Evolutionary conservation across 202 grass and related monocot genomes (phyloP), one percentile per base, ranked within the genome.

Genomic region (Zizania palustris): DNA sequence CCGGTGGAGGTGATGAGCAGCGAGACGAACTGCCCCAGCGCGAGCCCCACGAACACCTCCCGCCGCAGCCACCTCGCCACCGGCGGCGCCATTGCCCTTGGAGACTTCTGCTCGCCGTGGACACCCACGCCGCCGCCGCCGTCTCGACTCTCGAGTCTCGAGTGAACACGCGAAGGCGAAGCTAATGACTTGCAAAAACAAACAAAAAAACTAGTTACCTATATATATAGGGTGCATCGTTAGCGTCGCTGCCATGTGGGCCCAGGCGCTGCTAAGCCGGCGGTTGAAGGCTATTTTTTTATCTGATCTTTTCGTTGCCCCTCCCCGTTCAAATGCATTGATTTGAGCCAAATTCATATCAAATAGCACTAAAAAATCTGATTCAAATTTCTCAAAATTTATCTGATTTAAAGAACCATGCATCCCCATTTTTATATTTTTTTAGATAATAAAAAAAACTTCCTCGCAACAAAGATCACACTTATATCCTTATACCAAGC

Each of bases 1-100:
- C 92, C 84, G 35, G 92, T 96, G 65, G 92, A 89, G 80, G 92
- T 96, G 78, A 96, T 89, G 68, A 96, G 84, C 36, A 96, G 81
- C 34, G 92, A 96, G 34, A 87, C 92, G 57, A 96, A 83, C 74
- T 96, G 92, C 4, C 92, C 92, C 28, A 96, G 65, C 34, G 77
- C 79, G 16, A 92, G 80, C 16, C 86, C 86, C 28, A 89, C 74
- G 3, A 96, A 60, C 84, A 92, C 80, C 78, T 88, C 76, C 54
- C 66, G 82, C 37, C 86, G 56, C 63, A 78, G 82, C 83, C 87
- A 84, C 73, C 80, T 76, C 75, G 74, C 46, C 80, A 74, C 65
- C 80, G 74, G 70, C 69, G 74, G 76, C 85, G 87, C 87, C 54
- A 79, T 85, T 82, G 41, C 28, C 36, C 39, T 62, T 48, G 18